Base-by-base conservation (phyloP, 495 filamentous ascomycete species). In the Trichoderma parareesei region DNA sequence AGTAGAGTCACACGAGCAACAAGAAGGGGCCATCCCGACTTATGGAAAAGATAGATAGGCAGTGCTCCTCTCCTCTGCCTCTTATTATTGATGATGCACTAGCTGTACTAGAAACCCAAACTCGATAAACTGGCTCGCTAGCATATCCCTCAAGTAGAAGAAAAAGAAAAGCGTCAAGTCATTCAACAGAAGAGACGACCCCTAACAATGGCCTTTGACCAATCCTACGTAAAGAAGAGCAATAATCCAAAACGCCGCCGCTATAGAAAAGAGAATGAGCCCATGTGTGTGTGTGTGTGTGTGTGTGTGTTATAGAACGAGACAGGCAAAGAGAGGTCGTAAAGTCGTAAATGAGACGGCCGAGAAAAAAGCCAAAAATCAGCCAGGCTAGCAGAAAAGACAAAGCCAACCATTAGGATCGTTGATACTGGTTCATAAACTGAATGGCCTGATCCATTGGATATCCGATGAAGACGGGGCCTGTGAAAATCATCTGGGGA, bases 401-500 rank as follows among this genome's bases (percentile, higher is more conserved):
- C 7, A 43, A 0, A 35, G 18, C 10, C 6, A 27, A 27, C 49
- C 41, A 38, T 46, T 18, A 57, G 33, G 66, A 62, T 5, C n/a
- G 61, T 65, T 76, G 78, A 38, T 74, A 81, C 49, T 87, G 82
- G 65, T 87, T 84, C 78, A 96, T 79, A 42, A 96, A 76, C 27
- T 77, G 75, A 20, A 89, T 83, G 18, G 90, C 86, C 71, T 94
- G 87, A 65, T 94, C 90, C 43, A 91, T 81, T 1, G 88, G 83
- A 71, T 94, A 96, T 0, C 91, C 92, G 67, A 96, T 89, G 69
- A 97, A 96, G 2, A 96, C 90, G 0, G 92, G 91, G 0, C 92
- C 92, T 33, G 88, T 93, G 66, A 77, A 94, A 0, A 90, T 77
- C 79, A 95, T 83, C 68, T 86, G 85, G 1, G 88, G 81, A 10